Percentiles rank a stretch among this genome's conserved stretches.
These are phyloP conservation scores for Ananas comosus DNA, from an alignment of 176 grass and related monocot species.

Conservation along the genomic window DNA sequence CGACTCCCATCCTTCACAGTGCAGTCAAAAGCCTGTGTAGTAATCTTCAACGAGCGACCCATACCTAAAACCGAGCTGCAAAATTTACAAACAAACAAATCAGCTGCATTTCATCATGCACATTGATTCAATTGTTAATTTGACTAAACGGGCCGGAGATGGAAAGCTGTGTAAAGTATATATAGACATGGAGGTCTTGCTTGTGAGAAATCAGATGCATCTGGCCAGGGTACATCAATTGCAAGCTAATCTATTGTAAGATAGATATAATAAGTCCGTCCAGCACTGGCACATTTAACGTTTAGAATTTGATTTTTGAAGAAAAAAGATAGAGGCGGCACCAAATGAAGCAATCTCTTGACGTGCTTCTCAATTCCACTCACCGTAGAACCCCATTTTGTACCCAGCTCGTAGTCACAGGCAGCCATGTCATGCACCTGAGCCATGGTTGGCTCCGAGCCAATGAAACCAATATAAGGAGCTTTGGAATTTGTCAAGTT, in stretches of 20 bases:
- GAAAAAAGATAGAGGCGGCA: too few relatives aligned
- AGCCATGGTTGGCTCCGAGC: neutral
- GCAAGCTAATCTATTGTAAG: neutral
- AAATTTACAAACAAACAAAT: neutral
- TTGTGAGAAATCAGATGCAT: too few relatives aligned
- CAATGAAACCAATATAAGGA: neutral
- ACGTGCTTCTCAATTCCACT: neutral
- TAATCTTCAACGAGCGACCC: conserved; percentile 40
- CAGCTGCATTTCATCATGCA: neutral
- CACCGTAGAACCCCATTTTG: conserved; percentile 37
- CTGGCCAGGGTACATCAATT: neutral
- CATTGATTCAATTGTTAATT: neutral
- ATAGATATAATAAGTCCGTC: neutral
- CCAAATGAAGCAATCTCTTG: too few relatives aligned
- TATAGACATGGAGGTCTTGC: too few relatives aligned
- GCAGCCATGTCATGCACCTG: conserved; percentile 5
- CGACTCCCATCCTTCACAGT: conserved; percentile 36
- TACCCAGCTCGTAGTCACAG: conserved; percentile 22
- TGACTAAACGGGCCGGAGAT: too few relatives aligned
- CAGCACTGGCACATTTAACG: too few relatives aligned
- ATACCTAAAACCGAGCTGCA: conserved; percentile 32
- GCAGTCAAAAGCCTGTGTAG: conserved; percentile 28
- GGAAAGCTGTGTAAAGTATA: too few relatives aligned
- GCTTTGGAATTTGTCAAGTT: neutral
- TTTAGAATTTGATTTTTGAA: too few relatives aligned